Percentiles rank a stretch among this genome's conserved stretches.
phyloP scores from a whole-genome alignment of 2,329 filamentous ascomycete species.

The Bipolaris cookei region DNA sequence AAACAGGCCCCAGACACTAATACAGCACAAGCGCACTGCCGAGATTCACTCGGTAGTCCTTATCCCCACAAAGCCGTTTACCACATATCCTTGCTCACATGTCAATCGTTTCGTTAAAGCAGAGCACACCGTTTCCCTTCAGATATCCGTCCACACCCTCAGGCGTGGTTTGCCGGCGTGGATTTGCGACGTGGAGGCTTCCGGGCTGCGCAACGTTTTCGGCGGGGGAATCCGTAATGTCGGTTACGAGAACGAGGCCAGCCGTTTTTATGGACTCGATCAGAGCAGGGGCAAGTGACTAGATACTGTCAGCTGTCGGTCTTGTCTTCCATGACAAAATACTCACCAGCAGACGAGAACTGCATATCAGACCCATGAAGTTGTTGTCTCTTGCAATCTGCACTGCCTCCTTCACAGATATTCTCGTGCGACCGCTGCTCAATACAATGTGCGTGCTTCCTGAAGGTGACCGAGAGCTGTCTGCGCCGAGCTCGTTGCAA shows the following conservation, averaged over 20 bases:
- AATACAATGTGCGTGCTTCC: conserved; percentile 52
- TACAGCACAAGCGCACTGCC: not conserved
- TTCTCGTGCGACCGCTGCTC: conserved; percentile 73
- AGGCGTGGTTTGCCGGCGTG: conserved; percentile 60
- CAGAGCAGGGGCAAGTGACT: conserved; percentile 93
- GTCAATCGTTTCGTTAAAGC: conserved; percentile 88
- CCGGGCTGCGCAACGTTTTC: conserved; percentile 39
- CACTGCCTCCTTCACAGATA: conserved; percentile 93
- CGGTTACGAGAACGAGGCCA: conserved; percentile 87
- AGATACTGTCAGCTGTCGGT: conserved; percentile 10
- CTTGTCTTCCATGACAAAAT: not conserved
- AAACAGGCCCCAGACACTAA: not conserved
- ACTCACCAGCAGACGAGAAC: conserved; percentile 81
- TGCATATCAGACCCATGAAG: conserved; percentile 96
- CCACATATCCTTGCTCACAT: conserved; percentile 37
- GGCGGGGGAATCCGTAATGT: conserved; percentile 69
- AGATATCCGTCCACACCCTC: conserved; percentile 88
- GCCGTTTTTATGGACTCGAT: conserved; percentile 94
- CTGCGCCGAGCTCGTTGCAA: conserved; percentile 85
- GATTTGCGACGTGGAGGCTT: conserved; percentile 52
- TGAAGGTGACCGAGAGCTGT: conserved; percentile 52
- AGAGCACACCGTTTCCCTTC: conserved; percentile 82
- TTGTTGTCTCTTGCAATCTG: conserved; percentile 94
- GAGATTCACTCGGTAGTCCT: not conserved
- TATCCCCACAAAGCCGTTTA: not conserved